Evolutionary conservation across 2,329 filamentous ascomycete species (phyloP).

Genomic region (Aureobasidium sp.): DNA sequence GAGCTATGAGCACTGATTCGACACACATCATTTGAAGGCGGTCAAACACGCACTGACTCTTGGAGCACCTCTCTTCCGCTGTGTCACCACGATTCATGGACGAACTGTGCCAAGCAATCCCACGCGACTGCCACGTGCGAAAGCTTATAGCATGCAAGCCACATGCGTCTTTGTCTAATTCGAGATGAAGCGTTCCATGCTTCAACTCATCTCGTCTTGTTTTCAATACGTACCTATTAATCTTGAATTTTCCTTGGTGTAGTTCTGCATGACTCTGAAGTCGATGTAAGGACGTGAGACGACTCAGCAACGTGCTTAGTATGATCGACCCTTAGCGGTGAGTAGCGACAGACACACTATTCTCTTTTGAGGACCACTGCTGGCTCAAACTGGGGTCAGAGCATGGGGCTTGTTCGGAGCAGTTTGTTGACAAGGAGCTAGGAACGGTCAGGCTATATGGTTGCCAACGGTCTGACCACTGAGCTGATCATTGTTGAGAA

Average conservation of each 20-base stretch:
- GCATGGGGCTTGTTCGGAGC: conserved; percentile 6
- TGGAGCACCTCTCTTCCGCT: not conserved
- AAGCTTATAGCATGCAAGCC: not conserved
- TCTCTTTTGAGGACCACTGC: not conserved
- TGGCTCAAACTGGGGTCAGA: not conserved
- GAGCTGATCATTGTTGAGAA: not conserved
- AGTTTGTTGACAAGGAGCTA: not conserved
- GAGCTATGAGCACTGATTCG: not conserved
- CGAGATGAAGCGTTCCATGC: not conserved
- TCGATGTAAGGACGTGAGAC: not conserved
- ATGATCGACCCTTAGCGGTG: not conserved
- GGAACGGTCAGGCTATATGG: not conserved
- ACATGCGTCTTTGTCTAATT: conserved; percentile 4
- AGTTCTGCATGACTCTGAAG: not conserved
- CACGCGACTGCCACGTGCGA: conserved; percentile 3
- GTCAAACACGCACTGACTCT: conserved; percentile 3
- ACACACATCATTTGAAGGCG: not conserved
- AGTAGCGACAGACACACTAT: not conserved
- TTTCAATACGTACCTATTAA: not conserved
- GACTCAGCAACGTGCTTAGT: not conserved
- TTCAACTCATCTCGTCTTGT: not conserved
- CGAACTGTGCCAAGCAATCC: not conserved
- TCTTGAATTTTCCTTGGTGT: not conserved
- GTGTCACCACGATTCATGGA: conserved; percentile 5
- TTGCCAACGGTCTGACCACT: not conserved